Conservation (phyloP, 805 yeast genomes). For the Cyberlindnera veronae region DNA sequence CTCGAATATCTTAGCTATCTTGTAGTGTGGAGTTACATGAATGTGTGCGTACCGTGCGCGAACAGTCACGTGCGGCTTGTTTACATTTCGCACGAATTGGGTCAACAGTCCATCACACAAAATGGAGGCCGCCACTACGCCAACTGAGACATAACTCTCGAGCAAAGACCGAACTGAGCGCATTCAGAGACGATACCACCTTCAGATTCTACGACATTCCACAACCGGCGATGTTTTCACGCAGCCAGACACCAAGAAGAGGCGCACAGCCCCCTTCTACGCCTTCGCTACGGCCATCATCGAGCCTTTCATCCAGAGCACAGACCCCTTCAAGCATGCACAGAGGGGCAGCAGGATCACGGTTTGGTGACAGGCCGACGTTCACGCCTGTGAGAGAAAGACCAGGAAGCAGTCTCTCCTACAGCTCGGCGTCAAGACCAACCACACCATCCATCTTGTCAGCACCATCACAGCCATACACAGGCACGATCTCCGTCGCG, state of each 20-base stretch:
- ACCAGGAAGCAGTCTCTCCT: conserved; percentile 15
- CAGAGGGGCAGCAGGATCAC: conserved; percentile 15
- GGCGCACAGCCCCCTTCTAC: conserved; percentile 16
- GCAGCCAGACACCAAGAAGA: conserved; percentile 23
- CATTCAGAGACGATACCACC: too few species aligned
- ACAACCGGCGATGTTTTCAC: conserved; percentile 15
- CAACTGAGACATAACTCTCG: too few species aligned
- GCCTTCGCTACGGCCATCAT: conserved; percentile 24
- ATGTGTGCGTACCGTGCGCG: too few species aligned
- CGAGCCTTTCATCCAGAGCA: conserved; percentile 20
- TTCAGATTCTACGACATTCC: neutral
- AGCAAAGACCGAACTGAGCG: too few species aligned
- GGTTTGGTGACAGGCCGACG: conserved; percentile 19
- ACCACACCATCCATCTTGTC: conserved; percentile 22
- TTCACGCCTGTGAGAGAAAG: conserved; percentile 25
- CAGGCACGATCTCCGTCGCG: conserved; percentile 73
- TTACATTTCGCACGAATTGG: too few species aligned
- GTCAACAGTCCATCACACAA: too few species aligned
- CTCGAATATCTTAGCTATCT: too few species aligned
- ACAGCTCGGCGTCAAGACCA: conserved; percentile 19
- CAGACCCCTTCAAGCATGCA: conserved; percentile 22
- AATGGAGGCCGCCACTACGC: too few species aligned
- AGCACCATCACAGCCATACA: conserved; percentile 35
- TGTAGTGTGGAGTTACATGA: too few species aligned
- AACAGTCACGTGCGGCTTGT: too few species aligned